Percentiles rank a stretch among this genome's conserved stretches.
These are phyloP conservation scores for Akanthomyces uredinophilus DNA, from an alignment of 2,329 filamentous ascomycete genomes.

Conservation along the genomic window DNA sequence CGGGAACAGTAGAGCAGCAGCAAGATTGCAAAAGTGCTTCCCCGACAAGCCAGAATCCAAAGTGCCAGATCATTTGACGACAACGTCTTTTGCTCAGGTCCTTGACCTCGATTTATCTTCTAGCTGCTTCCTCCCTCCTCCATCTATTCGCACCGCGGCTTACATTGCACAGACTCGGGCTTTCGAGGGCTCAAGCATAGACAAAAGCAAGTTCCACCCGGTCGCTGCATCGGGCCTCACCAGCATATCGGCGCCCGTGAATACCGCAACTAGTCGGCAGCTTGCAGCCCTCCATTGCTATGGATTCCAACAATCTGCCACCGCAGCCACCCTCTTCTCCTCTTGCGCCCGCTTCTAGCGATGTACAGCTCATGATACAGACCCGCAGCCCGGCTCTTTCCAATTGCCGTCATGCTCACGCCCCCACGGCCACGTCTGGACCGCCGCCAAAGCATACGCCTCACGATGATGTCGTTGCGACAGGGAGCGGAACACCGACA, in stretches of 20 bases:
- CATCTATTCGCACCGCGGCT: too few relatives aligned
- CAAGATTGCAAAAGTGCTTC: background rate
- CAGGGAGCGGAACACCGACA: background rate
- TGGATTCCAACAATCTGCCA: conserved; percentile 7
- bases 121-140: too few relatives aligned
- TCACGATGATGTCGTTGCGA: conserved; percentile 6
- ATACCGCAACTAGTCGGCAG: conserved; percentile 8
- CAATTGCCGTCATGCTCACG: conserved; percentile 6
- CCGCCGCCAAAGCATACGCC: background rate
- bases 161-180: too few relatives aligned
- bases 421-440: conserved; percentile 9
- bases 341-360: background rate
- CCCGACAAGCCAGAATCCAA: background rate
- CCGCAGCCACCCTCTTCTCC: background rate
- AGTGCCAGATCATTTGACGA: background rate
- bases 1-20: background rate
- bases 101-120: too few relatives aligned
- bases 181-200: too few relatives aligned
- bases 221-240: conserved; percentile 11
- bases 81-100: too few relatives aligned
- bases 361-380: conserved; percentile 3
- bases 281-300: conserved; percentile 10
- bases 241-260: conserved; percentile 8
- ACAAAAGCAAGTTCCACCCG: conserved; percentile 1
- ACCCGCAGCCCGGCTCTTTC: background rate